Base-by-base conservation (phyloP, 2,329 filamentous ascomycete species). In the Fusarium clavum region DNA sequence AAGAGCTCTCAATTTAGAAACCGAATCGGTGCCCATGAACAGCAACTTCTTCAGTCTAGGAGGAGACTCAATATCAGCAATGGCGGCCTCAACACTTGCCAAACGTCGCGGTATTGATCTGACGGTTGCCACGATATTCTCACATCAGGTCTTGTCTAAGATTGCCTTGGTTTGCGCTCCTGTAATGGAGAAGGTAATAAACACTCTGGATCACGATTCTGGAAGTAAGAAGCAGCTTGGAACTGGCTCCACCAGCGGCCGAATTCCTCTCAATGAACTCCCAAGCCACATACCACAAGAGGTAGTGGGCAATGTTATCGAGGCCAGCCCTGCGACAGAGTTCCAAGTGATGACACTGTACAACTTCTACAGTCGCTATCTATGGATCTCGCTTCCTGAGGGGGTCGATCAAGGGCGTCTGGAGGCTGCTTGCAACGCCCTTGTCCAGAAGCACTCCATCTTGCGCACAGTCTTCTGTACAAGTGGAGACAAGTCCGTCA, bases 11-110 rank as follows among this genome's bases (percentile, higher is more conserved):
- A 27, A 14, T 22, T 22, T 32, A 0, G 20, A 56, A 3, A 2
- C 32, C 6, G 20, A 24, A 0, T 55, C 25, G 1, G 7, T 60
- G 3, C 20, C 25, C 13, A 60, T 60, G 41, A 47, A 60, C 10
- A 14, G n/a, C 13, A 60, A 55, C 4, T 56, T 60, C n/a, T 60
- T 56, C 8, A 34, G 32, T 6, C 32, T 60, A 10, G 57, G 51
- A 9, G 57, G 57, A n/a, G 57, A 60, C 14, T 60, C 57, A 4
- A 56, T 60, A 5, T 60, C 57, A 8, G 57, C 57, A 6, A 60
- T 60, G 51, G 48, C 43, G 3, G 48, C 20, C 6, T 59, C 56
- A 6, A 59, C 40, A 8, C 14, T 54, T 12, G 56, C 56, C 4
- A 53, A n/a, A 7, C 56, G 56, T 9, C 29, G 38, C 14, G 48